phyloP scores from a whole-genome alignment of 2,329 filamentous ascomycete genomes.

The Aspergillus sp. region DNA sequence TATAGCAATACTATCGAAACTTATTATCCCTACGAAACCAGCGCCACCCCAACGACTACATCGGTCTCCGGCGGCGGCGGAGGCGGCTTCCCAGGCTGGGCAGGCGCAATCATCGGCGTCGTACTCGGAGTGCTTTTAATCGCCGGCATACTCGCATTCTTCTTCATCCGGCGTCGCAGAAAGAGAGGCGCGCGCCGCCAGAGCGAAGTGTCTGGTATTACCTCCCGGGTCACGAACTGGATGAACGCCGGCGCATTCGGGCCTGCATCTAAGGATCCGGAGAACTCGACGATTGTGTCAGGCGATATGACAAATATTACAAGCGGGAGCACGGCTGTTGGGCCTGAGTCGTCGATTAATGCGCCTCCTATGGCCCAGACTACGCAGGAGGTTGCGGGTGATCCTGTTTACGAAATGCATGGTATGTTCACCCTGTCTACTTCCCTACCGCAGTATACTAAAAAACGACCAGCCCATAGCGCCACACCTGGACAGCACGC shows the following conservation, averaged over 20 bases:
- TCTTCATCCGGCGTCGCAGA: slow-evolving; percentile 19
- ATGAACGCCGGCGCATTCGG: slow-evolving; percentile 2
- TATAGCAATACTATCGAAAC: slow-evolving; percentile 12
- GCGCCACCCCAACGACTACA: slow-evolving; percentile 11
- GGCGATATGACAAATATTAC: not conserved
- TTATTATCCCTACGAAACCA: slow-evolving; percentile 30
- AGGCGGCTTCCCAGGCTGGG: slow-evolving; percentile 52
- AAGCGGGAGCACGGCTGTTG: not conserved
- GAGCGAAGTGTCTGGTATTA: not conserved
- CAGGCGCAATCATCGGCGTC: slow-evolving; percentile 54
- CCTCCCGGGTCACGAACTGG: slow-evolving; percentile 11
- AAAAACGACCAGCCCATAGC: not conserved
- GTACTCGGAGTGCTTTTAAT: slow-evolving; percentile 22
- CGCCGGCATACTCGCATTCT: slow-evolving; percentile 13
- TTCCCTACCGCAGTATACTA: too few species aligned
- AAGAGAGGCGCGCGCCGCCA: not conserved
- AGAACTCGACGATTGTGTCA: slow-evolving; percentile 4
- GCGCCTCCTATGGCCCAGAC: not conserved
- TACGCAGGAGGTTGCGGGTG: slow-evolving; percentile 6
- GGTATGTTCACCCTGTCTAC: slow-evolving; percentile 1
- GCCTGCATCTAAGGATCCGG: not conserved
- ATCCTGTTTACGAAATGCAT: slow-evolving; percentile 14
- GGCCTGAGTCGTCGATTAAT: too few species aligned
- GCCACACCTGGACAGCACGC: not conserved
- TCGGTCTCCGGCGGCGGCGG: not conserved